Base-by-base conservation (phyloP, 805 yeast genomes). In the Pichia scutulata region DNA sequence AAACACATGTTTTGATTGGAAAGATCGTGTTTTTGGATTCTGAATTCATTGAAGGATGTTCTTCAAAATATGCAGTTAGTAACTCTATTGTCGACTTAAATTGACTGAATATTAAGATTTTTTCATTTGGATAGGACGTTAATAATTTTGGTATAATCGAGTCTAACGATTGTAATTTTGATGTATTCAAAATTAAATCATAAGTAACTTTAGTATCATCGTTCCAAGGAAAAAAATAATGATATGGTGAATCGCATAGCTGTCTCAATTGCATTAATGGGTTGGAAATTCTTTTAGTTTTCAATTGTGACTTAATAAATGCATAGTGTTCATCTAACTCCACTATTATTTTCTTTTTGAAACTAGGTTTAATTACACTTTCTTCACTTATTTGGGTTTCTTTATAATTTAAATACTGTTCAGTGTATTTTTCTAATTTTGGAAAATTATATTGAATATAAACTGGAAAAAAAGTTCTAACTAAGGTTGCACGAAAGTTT, bases 81-180 rank as follows among this genome's bases (percentile, higher is more conserved):
- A 93, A 66, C 57, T 92, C 96, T n/a, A 93, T 71, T 80, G 86
- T 82, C 33, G 72, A 84, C 0, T 98, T 93, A 47, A 93, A 92
- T 63, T 93, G 99, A 1, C 95, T 80, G 64, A 93, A 93, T 1
- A 93, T 79, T 43, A 93, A 71, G 0, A 88, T 76, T 60, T 86
- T 87, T 13, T 55, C 53, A 4, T 46, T 24, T 9, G 54, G 52
- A 24, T 48, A 39, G 25, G 54, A 36, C 4, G 60, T 47, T 0
- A 82, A 53, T 25, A 92, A 66, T 25, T 65, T 66, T 0, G 78
- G 72, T 1, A 85, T 66, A 25, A 93, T 65, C 56, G 83, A 83
- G 52, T 85, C 79, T 43, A 90, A 67, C 0, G 86, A 66, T 55
- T 80, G 82, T 59, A 93, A 65, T 60, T 92, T 92, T 1, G 90